Conservation (phyloP, 2,329 filamentous ascomycete species). For the Neopestalotiopsis sp. region DNA sequence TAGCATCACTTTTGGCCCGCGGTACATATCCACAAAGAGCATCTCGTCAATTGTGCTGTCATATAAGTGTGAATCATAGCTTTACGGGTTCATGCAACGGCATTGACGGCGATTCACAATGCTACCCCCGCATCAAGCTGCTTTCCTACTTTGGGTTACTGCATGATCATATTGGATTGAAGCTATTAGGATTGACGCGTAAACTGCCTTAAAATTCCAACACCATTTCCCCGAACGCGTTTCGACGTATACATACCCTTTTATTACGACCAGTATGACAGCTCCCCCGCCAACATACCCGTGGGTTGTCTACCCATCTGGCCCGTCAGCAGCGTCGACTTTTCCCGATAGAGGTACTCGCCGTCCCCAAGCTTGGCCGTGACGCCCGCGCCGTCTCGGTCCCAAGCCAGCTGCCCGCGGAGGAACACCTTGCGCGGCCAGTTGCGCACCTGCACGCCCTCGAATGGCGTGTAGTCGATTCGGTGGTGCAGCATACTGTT, state of each 20-base stretch:
- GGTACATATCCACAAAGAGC: neutral
- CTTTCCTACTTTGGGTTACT: neutral
- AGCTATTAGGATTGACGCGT: neutral
- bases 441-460: conserved; percentile 24
- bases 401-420: conserved; percentile 20
- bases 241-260: neutral
- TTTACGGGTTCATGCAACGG: neutral
- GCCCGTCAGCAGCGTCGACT: conserved; percentile 19
- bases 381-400: conserved; percentile 19
- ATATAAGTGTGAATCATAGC: neutral
- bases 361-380: conserved; percentile 19
- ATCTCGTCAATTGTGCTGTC: neutral
- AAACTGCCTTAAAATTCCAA: neutral
- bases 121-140: neutral
- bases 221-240: neutral
- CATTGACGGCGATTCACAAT: neutral
- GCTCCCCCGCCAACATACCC: conserved; percentile 17
- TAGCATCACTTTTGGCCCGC: neutral
- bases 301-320: conserved; percentile 18
- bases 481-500: conserved; percentile 24
- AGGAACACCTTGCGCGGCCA: conserved; percentile 25
- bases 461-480: conserved; percentile 27
- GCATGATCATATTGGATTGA: neutral
- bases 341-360: conserved; percentile 18
- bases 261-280: conserved; percentile 13